phyloP scores from a whole-genome alignment of 768 basidiomycete genomes.

The Grammothele lineata region DNA sequence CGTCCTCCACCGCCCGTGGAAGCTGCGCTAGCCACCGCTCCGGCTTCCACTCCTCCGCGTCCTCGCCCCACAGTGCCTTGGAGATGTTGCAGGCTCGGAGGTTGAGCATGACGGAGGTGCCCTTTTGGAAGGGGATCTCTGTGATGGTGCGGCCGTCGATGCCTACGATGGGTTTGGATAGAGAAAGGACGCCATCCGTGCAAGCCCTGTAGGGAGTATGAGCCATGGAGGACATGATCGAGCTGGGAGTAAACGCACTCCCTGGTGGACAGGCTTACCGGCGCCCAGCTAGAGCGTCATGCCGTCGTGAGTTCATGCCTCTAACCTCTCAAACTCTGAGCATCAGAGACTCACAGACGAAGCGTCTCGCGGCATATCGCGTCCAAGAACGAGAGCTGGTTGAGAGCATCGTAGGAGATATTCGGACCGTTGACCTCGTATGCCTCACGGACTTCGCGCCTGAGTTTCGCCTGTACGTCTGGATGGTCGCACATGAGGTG shows the following conservation, averaged over 20 bases:
- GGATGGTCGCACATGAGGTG: slow-evolving; percentile 18
- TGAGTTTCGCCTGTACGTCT: slow-evolving; percentile 19
- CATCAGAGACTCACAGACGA: slow-evolving; percentile 20
- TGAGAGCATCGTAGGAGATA: neutral
- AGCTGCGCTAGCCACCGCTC: slow-evolving; percentile 35
- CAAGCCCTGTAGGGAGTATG: neutral
- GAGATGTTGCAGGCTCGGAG: slow-evolving; percentile 38
- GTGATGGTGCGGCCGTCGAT: slow-evolving; percentile 33
- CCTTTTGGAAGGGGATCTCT: slow-evolving; percentile 40
- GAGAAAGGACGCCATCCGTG: slow-evolving; percentile 51
- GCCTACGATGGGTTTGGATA: slow-evolving; percentile 43
- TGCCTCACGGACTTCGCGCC: slow-evolving; percentile 17
- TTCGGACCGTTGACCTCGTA: too few species aligned
- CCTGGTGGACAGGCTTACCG: too few species aligned
- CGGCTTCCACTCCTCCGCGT: slow-evolving; percentile 39
- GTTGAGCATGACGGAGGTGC: slow-evolving; percentile 38
- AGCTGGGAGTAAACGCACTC: too few species aligned
- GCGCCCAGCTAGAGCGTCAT: too few species aligned
- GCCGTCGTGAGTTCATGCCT: too few species aligned
- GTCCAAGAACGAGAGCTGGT: slow-evolving; percentile 23
- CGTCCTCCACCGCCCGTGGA: slow-evolving; percentile 17
- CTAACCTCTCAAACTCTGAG: too few species aligned
- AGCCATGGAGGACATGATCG: too few species aligned
- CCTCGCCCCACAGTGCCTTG: slow-evolving; percentile 37
- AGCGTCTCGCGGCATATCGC: slow-evolving; percentile 22